Percentiles rank a stretch among this genome's conserved stretches.
Conservation (phyloP, 305 asterid species). For the Fraxinus sp. region DNA sequence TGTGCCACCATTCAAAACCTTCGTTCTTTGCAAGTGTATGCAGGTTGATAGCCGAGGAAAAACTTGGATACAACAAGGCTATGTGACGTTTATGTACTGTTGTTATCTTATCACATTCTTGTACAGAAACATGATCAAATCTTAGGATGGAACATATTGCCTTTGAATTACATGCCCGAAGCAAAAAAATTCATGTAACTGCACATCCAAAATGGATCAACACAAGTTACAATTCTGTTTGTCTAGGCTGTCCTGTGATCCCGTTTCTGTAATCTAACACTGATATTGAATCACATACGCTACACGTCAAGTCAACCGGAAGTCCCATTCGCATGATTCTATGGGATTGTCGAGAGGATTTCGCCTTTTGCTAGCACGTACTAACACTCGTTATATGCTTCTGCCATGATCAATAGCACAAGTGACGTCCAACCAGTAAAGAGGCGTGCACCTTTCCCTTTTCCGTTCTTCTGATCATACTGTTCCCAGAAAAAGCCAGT, state of each 20-base stretch:
- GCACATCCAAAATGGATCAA: neutral
- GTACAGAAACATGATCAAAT: neutral
- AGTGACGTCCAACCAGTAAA: constrained; percentile 95
- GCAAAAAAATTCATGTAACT: neutral
- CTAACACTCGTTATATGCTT: constrained; percentile 60
- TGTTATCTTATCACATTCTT: neutral
- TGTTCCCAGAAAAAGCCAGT: constrained; percentile 97
- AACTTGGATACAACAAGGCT: neutral
- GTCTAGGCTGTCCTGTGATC: neutral
- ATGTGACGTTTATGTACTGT: neutral
- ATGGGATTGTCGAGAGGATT: neutral
- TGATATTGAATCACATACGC: neutral
- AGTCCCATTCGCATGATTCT: neutral
- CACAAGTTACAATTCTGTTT: neutral
- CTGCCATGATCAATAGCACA: constrained; percentile 77
- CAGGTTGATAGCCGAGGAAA: neutral
- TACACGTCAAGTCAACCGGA: neutral
- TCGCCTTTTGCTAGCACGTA: constrained; percentile 1
- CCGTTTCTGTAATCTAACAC: neutral
- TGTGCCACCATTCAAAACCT: neutral
- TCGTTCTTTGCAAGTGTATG: neutral
- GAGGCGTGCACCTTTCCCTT: constrained; percentile 82
- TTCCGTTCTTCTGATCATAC: constrained; percentile 83
- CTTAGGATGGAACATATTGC: neutral
- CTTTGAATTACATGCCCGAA: neutral